phyloP scores from a whole-genome alignment of 495 filamentous ascomycete genomes.

The Talaromyces wortmannii region DNA sequence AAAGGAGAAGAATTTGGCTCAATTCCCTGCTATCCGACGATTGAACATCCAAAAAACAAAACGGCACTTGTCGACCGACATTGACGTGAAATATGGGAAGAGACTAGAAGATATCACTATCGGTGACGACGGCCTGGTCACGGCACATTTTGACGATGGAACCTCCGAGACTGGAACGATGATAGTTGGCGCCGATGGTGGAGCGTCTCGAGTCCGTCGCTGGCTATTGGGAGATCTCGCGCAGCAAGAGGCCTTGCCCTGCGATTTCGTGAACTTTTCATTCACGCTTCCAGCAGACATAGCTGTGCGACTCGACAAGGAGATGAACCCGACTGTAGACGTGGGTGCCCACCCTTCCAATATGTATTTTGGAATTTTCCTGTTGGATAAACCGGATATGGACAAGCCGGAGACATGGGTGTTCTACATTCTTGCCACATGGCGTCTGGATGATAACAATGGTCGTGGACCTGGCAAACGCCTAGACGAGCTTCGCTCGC shows the following conservation, averaged over 20 bases:
- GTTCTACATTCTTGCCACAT: neutral
- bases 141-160: slow-evolving; percentile 35
- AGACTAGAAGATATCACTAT: neutral
- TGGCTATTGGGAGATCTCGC: slow-evolving; percentile 19
- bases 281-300: neutral
- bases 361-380: neutral
- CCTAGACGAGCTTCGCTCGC: neutral
- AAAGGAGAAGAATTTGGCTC: neutral
- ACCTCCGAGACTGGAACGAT: slow-evolving; percentile 15
- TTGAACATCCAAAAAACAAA: neutral
- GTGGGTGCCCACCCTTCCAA: neutral
- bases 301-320: neutral
- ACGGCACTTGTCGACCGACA: slow-evolving; percentile 9
- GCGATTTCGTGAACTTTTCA: neutral
- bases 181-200: slow-evolving; percentile 42
- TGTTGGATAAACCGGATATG: neutral
- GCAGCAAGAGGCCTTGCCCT: neutral
- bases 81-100: slow-evolving; percentile 22
- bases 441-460: neutral
- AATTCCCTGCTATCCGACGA: neutral
- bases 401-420: neutral
- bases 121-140: slow-evolving; percentile 14
- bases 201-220: slow-evolving; percentile 36
- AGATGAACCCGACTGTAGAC: neutral
- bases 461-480: neutral